Evolutionary conservation across 2,329 filamentous ascomycete species (phyloP).

Genomic region (Colletotrichum musicola): DNA sequence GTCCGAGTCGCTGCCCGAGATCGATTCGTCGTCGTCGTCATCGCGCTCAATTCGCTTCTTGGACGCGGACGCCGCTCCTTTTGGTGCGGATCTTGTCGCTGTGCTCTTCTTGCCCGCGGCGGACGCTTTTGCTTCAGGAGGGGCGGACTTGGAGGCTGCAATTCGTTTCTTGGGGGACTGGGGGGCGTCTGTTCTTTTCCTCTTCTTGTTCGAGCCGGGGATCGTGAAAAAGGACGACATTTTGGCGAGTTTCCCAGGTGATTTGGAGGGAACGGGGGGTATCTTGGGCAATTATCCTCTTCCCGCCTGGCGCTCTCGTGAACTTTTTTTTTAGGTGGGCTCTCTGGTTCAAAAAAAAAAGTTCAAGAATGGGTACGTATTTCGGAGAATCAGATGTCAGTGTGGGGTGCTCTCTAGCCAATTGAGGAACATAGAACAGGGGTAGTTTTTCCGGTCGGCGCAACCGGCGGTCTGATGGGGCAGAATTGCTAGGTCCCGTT

Average conservation of each 20-base stretch:
- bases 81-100: slow-evolving; percentile 9
- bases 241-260: slow-evolving; percentile 41
- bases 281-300: slow-evolving; percentile 41
- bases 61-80: slow-evolving; percentile 48
- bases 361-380: slow-evolving; percentile 46
- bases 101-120: slow-evolving; percentile 43
- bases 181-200: slow-evolving; percentile 76
- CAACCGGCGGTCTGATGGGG: slow-evolving; percentile 48
- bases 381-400: slow-evolving; percentile 31
- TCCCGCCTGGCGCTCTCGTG: slow-evolving; percentile 42
- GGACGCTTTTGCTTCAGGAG: slow-evolving; percentile 54
- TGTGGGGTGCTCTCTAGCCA: slow-evolving; percentile 26
- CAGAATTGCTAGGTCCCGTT: slow-evolving; percentile 44
- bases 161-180: slow-evolving; percentile 72
- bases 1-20: slow-evolving; percentile 85
- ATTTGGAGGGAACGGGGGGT: slow-evolving; percentile 35
- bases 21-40: slow-evolving; percentile 69
- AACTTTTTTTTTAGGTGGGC: slow-evolving; percentile 43
- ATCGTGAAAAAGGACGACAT: slow-evolving; percentile 98
- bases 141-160: slow-evolving; percentile 58
- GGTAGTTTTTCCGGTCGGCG: slow-evolving; percentile 29
- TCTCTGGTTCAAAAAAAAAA: slow-evolving; percentile 53
- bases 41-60: slow-evolving; percentile 66
- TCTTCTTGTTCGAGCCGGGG: slow-evolving; percentile 88
- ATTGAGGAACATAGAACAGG: neutral